Conservation (phyloP, 2,329 filamentous ascomycete genomes). For the Nakataea oryzae region DNA sequence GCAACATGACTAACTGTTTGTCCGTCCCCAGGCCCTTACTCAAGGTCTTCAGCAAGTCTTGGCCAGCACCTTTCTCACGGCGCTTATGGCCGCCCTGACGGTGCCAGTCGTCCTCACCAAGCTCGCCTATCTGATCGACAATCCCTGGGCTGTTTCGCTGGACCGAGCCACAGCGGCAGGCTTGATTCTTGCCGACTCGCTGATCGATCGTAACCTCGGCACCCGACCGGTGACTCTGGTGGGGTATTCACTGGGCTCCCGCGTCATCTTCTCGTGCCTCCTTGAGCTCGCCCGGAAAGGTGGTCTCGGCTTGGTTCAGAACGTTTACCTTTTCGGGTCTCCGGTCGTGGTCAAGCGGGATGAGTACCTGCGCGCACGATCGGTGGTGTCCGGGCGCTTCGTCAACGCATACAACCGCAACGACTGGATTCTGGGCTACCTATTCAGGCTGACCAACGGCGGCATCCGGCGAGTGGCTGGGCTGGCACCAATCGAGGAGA, state of each 20-base stretch:
- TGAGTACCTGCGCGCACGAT: conserved; percentile 70
- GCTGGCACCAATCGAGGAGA: conserved; percentile 61
- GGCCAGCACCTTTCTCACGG: conserved; percentile 77
- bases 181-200: conserved; percentile 84
- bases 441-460: conserved; percentile 88
- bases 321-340: conserved; percentile 89
- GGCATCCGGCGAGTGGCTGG: conserved; percentile 85
- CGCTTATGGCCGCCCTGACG: conserved; percentile 86
- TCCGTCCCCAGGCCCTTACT: conserved; percentile 61
- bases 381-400: conserved; percentile 85
- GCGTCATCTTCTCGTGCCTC: conserved; percentile 87
- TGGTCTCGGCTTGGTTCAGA: conserved; percentile 80
- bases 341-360: conserved; percentile 87
- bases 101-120: conserved; percentile 90
- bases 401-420: conserved; percentile 90
- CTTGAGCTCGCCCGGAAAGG: conserved; percentile 77
- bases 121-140: conserved; percentile 91
- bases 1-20: background rate
- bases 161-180: conserved; percentile 82
- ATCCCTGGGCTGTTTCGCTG: conserved; percentile 95
- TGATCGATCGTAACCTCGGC: conserved; percentile 85
- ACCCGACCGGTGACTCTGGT: conserved; percentile 86
- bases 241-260: conserved; percentile 84
- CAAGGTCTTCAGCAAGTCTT: conserved; percentile 94
- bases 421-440: conserved; percentile 94